Evolutionary conservation across 805 yeast species (phyloP).

Genomic region (Starmera dryadoides): DNA sequence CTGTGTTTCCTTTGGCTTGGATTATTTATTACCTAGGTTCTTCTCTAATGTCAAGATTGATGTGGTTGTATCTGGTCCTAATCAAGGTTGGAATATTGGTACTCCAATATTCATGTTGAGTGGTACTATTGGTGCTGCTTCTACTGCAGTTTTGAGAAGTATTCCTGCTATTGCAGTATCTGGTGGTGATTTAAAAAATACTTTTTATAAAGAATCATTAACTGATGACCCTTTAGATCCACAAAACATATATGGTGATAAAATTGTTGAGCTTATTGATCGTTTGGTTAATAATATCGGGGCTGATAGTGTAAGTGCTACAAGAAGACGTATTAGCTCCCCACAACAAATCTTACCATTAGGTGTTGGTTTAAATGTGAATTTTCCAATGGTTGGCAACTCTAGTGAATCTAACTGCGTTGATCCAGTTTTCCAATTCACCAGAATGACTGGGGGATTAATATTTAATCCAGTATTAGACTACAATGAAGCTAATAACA

Average conservation of each 20-base stretch:
- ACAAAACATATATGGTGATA: slow-evolving; percentile 21
- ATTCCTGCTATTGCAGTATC: slow-evolving; percentile 39
- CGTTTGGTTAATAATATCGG: slow-evolving; percentile 27
- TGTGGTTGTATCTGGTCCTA: slow-evolving; percentile 39
- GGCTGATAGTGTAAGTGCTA: no score
- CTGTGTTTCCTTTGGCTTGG: slow-evolving; percentile 36
- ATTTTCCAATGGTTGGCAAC: no score
- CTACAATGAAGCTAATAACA: no score
- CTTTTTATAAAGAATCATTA: slow-evolving; percentile 27
- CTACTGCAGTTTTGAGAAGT: slow-evolving; percentile 33
- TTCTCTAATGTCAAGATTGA: slow-evolving; percentile 33
- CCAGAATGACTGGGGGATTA: no score
- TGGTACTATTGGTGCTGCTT: slow-evolving; percentile 40
- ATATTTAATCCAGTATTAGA: no score
- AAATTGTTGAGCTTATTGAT: slow-evolving; percentile 28
- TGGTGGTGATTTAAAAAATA: slow-evolving; percentile 36
- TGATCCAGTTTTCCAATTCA: no score
- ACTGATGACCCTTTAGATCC: slow-evolving; percentile 29
- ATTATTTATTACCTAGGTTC: slow-evolving; percentile 33
- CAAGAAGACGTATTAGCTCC: no score
- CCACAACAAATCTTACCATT: no score
- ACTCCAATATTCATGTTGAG: slow-evolving; percentile 31
- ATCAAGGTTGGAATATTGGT: slow-evolving; percentile 38
- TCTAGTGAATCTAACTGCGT: no score
- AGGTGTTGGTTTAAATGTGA: no score